Base-by-base conservation (phyloP, 2,329 filamentous ascomycete genomes). In the Diplodia mutila region DNA sequence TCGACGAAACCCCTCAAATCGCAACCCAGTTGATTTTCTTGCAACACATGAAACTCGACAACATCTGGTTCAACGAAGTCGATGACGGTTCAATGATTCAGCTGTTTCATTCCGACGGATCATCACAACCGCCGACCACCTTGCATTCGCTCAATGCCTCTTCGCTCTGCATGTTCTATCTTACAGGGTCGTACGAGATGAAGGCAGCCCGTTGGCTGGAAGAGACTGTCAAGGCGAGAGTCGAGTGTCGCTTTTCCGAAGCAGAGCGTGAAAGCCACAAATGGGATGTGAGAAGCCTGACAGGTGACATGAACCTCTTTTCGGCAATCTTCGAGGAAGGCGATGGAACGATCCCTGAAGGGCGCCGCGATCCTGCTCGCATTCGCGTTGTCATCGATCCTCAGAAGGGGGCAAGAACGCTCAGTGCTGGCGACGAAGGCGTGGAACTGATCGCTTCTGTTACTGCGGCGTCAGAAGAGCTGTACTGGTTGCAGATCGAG, bases 231-330 rank as follows among this genome's bases (percentile, higher is more conserved):
- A 96, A 94, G 80, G 93, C 94, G 9, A 89, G 90, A 70, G 88
- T 97, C 16, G 94, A 97, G 79, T 91, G 89, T 6, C 87, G 94
- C 12, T 97, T 96, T 74, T 82, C 91, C 0, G 93, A 97, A 76
- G 78, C 83, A n/a, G 92, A 97, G 80, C 88, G 94, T 68, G 93
- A 97, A 77, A 87, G 90, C 68, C 85, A 89, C 18, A 88, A 86
- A 72, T 97, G 93, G 93, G 91, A 91, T 37, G 85, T 96, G 37
- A 87, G 93, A 46, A 91, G 89, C 23, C 84, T 85, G 7, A 74
- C 79, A n/a, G 84, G 83, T 46, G 90, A 82, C 65, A 76, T 87
- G 29, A 84, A 81, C 55, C 77, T 87, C 32, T 80, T 89, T 72
- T 87, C 89, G 1, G 90, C 91, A 6, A 85, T 94, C 3, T 92